Conservation (phyloP, 768 basidiomycete genomes). For the Russula foetens region DNA sequence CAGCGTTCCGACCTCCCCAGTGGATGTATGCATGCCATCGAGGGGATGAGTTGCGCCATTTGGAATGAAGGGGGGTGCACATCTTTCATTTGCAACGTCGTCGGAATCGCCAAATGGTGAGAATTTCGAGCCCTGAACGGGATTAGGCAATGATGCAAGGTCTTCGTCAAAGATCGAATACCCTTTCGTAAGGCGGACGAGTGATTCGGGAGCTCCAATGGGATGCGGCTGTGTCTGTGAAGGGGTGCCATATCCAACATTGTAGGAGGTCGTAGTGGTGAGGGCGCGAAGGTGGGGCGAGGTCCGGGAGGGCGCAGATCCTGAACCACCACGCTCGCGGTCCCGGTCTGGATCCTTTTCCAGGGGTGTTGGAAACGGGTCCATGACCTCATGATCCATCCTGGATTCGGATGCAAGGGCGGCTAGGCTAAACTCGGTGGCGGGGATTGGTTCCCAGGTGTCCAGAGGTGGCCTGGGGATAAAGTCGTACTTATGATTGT, state of each 20-base stretch:
- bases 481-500: constrained; percentile 31
- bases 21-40: background rate
- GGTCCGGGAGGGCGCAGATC: constrained; percentile 1
- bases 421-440: constrained; percentile 17
- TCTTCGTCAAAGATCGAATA: constrained; percentile 37
- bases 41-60: constrained; percentile 48
- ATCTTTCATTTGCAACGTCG: constrained; percentile 30
- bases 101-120: constrained; percentile 48
- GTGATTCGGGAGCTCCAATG: constrained; percentile 12
- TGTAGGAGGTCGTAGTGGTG: constrained; percentile 7
- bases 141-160: constrained; percentile 27
- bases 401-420: background rate
- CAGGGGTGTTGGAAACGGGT: constrained; percentile 14
- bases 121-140: constrained; percentile 31
- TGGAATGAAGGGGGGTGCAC: constrained; percentile 46
- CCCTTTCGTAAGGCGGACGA: constrained; percentile 29
- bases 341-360: constrained; percentile 16
- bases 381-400: background rate
- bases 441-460: constrained; percentile 19
- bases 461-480: constrained; percentile 20
- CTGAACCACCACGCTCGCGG: constrained; percentile 2
- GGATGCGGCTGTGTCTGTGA: constrained; percentile 23
- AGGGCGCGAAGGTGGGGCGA: constrained; percentile 17
- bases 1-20: constrained; percentile 24
- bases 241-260: constrained; percentile 10